Conservation (phyloP, 176 grass and related monocot genomes). For the Carex scoparia region DNA sequence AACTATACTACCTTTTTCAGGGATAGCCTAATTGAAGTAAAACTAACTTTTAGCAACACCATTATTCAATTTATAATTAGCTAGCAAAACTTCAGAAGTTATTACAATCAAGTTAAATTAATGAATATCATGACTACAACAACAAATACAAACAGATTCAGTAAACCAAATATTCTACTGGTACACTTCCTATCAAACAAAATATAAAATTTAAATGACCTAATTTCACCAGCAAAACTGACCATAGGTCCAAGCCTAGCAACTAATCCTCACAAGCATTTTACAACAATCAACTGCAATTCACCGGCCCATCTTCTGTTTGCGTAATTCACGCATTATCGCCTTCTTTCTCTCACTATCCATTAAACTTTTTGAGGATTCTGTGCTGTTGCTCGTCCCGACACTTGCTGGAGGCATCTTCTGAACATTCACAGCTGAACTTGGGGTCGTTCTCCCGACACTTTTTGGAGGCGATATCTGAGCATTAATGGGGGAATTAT, state of each 20-base stretch:
- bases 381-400: neutral
- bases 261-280: neutral
- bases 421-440: neutral
- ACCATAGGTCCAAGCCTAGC: neutral
- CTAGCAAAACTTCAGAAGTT: neutral
- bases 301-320: constrained; percentile 26
- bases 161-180: neutral
- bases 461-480: neutral
- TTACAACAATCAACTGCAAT: neutral
- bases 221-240: constrained; percentile 18
- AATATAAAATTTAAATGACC: neutral
- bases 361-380: neutral
- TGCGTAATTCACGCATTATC: constrained; percentile 18
- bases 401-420: neutral
- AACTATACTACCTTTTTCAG: neutral
- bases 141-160: neutral
- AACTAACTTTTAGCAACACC: neutral
- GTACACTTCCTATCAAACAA: constrained; percentile 12
- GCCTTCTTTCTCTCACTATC: constrained; percentile 28
- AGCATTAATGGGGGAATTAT: neutral
- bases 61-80: neutral
- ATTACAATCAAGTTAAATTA: constrained; percentile 5
- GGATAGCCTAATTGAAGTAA: neutral
- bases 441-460: neutral
- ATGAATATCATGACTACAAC: constrained; percentile 10